A percentile compares a stretch with the other conserved stretches of the same genome.
phyloP scores from a whole-genome alignment of 1,139 yeast genomes.

The Saccharomycopsis hybrid region DNA sequence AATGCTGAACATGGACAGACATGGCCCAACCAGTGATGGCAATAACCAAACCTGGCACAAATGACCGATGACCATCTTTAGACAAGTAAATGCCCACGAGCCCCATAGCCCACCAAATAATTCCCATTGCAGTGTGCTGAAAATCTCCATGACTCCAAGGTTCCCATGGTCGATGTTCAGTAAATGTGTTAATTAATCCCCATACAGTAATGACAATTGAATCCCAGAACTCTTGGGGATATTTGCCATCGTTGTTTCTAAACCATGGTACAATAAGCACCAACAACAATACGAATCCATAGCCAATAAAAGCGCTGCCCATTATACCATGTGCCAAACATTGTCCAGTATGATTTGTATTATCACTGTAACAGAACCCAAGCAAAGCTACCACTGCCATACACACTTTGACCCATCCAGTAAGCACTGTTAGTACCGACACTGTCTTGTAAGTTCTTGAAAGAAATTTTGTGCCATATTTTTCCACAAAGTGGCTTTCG shows the following conservation, averaged over 20 bases:
- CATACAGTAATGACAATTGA: constrained; percentile 72
- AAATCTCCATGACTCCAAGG: constrained; percentile 87
- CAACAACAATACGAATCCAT: constrained; percentile 63
- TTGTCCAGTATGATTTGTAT: constrained; percentile 64
- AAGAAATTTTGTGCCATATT: constrained; percentile 30
- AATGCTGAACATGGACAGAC: constrained; percentile 79
- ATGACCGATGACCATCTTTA: constrained; percentile 56
- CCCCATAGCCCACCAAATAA: constrained; percentile 95
- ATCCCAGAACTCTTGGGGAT: constrained; percentile 83
- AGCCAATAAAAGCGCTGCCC: constrained; percentile 82
- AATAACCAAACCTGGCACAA: constrained; percentile 73
- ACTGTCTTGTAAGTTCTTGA: constrained; percentile 38
- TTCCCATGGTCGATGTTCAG: constrained; percentile 88
- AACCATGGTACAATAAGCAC: constrained; percentile 69
- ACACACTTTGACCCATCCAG: constrained; percentile 65
- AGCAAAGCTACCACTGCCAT: constrained; percentile 79
- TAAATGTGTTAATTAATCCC: constrained; percentile 92
- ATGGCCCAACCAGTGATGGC: constrained; percentile 91
- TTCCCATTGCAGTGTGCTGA: constrained; percentile 95
- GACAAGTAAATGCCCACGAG: constrained; percentile 73
- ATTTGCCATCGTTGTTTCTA: constrained; percentile 39
- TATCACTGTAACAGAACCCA: constrained; percentile 66
- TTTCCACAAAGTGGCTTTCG: constrained; percentile 27
- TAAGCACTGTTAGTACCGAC: constrained; percentile 40
- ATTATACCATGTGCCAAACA: constrained; percentile 95